Conservation (phyloP, 345 rosid species). For the Salix dunnii region DNA sequence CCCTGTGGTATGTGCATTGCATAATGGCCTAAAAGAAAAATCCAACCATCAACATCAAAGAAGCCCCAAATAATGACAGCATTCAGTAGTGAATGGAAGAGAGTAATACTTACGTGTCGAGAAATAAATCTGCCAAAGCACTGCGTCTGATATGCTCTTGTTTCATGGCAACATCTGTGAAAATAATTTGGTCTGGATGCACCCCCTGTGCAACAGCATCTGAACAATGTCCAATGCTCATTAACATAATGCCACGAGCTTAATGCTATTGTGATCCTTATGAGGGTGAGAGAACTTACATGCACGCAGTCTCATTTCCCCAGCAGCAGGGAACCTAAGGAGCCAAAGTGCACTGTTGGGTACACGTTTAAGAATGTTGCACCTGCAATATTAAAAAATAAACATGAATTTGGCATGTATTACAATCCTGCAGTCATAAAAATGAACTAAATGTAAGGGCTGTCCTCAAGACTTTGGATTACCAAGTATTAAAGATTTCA, state of each 20-base stretch:
- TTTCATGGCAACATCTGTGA: conserved; percentile 99
- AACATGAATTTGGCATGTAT: neutral
- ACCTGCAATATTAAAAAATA: conserved; percentile 43
- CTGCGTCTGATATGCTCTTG: conserved; percentile 90
- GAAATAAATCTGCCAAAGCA: conserved; percentile 91
- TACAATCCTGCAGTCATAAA: neutral
- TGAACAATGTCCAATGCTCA: conserved; percentile 26
- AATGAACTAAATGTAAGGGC: neutral
- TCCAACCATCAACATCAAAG: neutral
- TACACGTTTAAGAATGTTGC: conserved; percentile 92
- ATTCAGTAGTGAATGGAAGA: neutral
- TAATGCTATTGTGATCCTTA: neutral
- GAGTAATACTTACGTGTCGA: conserved; percentile 65
- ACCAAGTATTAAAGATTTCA: conserved; percentile 89
- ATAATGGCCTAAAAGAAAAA: conserved; percentile 60
- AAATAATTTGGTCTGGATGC: conserved; percentile 85
- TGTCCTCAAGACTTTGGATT: conserved; percentile 2
- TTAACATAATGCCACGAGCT: neutral
- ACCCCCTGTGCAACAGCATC: conserved; percentile 89
- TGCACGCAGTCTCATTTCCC: conserved; percentile 84
- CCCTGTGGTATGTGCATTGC: conserved; percentile 98
- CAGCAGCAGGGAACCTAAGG: conserved; percentile 97
- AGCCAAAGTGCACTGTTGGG: conserved; percentile 99
- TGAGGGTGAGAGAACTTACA: conserved; percentile 43
- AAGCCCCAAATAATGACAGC: neutral